phyloP scores from a whole-genome alignment of 2,329 filamentous ascomycete genomes.

The Phaeosphaeriaceae sp. region DNA sequence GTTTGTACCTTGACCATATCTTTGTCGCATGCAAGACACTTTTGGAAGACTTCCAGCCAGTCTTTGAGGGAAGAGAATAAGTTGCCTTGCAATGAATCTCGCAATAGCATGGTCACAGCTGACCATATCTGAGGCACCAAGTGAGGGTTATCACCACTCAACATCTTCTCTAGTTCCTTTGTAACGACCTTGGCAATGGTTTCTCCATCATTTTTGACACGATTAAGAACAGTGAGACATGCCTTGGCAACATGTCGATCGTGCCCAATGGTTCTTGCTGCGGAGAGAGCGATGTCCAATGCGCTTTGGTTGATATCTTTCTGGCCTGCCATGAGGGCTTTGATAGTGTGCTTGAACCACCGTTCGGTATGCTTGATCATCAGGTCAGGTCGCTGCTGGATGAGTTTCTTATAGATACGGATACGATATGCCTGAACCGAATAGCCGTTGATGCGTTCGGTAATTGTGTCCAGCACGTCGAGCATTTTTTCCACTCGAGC shows the following conservation, averaged over 20 bases:
- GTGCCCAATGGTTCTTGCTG: slow-evolving; percentile 71
- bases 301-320: slow-evolving; percentile 79
- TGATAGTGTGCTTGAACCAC: slow-evolving; percentile 84
- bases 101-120: slow-evolving; percentile 77
- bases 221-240: slow-evolving; percentile 67
- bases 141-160: slow-evolving; percentile 63
- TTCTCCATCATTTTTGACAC: slow-evolving; percentile 65
- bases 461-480: slow-evolving; percentile 72
- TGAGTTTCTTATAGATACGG: slow-evolving; percentile 76
- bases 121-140: slow-evolving; percentile 90
- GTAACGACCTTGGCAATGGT: slow-evolving; percentile 65
- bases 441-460: slow-evolving; percentile 77
- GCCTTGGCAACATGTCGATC: slow-evolving; percentile 72
- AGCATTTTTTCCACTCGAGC: slow-evolving; percentile 75
- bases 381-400: slow-evolving; percentile 71
- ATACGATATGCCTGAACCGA: slow-evolving; percentile 80
- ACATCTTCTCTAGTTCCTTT: slow-evolving; percentile 66
- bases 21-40: slow-evolving; percentile 83
- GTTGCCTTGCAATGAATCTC: slow-evolving; percentile 63
- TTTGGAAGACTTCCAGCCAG: slow-evolving; percentile 81
- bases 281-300: slow-evolving; percentile 74
- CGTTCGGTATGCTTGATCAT: slow-evolving; percentile 74
- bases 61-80: slow-evolving; percentile 74
- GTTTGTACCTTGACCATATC: slow-evolving; percentile 68
- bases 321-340: slow-evolving; percentile 78